These are phyloP conservation scores for Aspergillus tubingensis DNA, from an alignment of 2,329 filamentous ascomycete species.

Conservation along the genomic window DNA sequence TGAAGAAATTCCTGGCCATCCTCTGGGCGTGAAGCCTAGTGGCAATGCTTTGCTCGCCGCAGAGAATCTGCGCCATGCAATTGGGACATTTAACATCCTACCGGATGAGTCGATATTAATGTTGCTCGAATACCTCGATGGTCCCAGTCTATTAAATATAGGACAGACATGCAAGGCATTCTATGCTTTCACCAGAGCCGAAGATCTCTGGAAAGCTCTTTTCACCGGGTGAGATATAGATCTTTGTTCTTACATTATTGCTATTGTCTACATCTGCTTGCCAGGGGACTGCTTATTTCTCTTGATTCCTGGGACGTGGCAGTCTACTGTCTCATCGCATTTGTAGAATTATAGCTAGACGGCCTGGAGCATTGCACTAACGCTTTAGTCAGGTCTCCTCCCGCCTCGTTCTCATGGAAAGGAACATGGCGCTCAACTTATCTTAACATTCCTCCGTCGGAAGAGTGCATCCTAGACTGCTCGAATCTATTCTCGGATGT, in stretches of 20 bases:
- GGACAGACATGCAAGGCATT: constrained; percentile 81
- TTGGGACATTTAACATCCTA: constrained; percentile 67
- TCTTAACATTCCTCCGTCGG: constrained; percentile 58
- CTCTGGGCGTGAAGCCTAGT: constrained; percentile 78
- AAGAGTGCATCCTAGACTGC: constrained; percentile 67
- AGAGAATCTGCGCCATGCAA: constrained; percentile 65
- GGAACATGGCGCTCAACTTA: constrained; percentile 84
- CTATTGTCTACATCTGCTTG: not conserved
- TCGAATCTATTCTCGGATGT: constrained; percentile 83
- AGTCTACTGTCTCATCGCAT: not conserved
- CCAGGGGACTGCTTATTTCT: too few relatives aligned
- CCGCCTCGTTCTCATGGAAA: constrained; percentile 63
- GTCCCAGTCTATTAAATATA: constrained; percentile 61
- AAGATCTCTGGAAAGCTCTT: constrained; percentile 86
- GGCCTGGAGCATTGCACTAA: constrained; percentile 20
- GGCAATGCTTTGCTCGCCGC: constrained; percentile 75
- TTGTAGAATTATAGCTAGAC: not conserved
- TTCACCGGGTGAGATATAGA: constrained; percentile 74
- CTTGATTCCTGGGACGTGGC: not conserved
- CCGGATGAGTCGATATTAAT: constrained; percentile 80
- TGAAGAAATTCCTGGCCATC: constrained; percentile 71
- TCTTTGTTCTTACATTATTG: not conserved
- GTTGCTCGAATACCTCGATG: constrained; percentile 74
- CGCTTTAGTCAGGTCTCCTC: constrained; percentile 28
- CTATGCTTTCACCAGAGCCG: constrained; percentile 78